phyloP scores from a whole-genome alignment of 768 basidiomycete species.

The Agaricus subrufescens region DNA sequence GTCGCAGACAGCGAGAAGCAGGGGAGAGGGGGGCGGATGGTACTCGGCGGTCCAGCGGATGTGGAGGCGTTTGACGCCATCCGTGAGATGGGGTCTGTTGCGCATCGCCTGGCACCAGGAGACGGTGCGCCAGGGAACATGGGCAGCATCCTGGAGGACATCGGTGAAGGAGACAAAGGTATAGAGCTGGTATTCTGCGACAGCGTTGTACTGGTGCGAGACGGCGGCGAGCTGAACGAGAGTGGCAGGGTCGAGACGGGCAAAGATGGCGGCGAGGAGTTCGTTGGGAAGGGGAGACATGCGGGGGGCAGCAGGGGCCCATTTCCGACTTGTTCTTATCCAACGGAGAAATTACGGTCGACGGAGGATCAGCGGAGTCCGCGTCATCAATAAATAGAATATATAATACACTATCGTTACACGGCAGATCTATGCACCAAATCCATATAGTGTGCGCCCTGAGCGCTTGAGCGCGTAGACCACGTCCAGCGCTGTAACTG shows the following conservation, averaged over 20 bases:
- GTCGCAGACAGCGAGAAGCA: slow-evolving; percentile 34
- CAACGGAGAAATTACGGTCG: slow-evolving; percentile 31
- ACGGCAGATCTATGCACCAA: slow-evolving; percentile 63
- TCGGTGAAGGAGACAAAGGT: slow-evolving; percentile 47
- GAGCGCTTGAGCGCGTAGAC: slow-evolving; percentile 84
- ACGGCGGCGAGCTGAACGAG: slow-evolving; percentile 39
- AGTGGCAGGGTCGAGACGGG: slow-evolving; percentile 23
- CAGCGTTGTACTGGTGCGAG: slow-evolving; percentile 42
- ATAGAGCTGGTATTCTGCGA: slow-evolving; percentile 59
- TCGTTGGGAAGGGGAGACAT: slow-evolving; percentile 46
- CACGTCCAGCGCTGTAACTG: slow-evolving; percentile 93
- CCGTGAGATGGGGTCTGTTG: slow-evolving; percentile 39
- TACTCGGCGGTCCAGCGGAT: slow-evolving; percentile 50
- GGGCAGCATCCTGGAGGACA: slow-evolving; percentile 33
- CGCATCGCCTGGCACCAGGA: slow-evolving; percentile 51
- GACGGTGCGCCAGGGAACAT: slow-evolving; percentile 37
- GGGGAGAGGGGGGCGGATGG: slow-evolving; percentile 19
- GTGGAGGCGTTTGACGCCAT: slow-evolving; percentile 40
- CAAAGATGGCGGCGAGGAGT: slow-evolving; percentile 46
- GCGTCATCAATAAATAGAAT: slow-evolving; percentile 4
- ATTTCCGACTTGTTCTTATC: slow-evolving; percentile 22
- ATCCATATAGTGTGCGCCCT: slow-evolving; percentile 88
- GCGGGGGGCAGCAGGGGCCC: neutral
- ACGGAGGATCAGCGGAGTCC: slow-evolving; percentile 35
- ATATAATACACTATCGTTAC: slow-evolving; percentile 9